Evolutionary conservation across 176 grass and related monocot species (phyloP).

Genomic region (Rhynchospora breviuscula): DNA sequence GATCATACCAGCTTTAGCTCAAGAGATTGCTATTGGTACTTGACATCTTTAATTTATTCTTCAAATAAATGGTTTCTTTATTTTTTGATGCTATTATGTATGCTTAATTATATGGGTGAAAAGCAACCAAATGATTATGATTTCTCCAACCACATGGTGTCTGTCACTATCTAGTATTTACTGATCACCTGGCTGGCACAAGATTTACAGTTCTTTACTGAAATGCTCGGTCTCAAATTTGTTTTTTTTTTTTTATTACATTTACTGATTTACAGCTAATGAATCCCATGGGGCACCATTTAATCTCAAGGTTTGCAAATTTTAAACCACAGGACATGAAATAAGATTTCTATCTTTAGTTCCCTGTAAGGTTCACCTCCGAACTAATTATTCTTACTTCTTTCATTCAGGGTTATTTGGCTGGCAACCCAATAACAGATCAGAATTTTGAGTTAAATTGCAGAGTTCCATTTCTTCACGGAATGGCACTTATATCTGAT

Average conservation of each 20-base stretch:
- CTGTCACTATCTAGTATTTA: background rate
- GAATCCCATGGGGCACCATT: constrained; percentile 4
- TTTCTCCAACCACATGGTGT: background rate
- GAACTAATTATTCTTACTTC: background rate
- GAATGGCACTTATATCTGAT: constrained; percentile 78
- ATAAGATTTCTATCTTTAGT: background rate
- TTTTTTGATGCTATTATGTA: no score
- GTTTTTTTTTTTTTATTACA: background rate
- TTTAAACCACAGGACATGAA: background rate
- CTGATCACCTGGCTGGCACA: background rate
- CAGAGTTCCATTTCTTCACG: constrained; percentile 62
- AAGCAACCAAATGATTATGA: background rate
- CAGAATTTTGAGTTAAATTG: constrained; percentile 31
- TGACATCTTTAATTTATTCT: background rate
- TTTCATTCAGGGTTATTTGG: constrained; percentile 43
- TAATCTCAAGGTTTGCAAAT: constrained; percentile 32
- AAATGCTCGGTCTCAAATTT: background rate
- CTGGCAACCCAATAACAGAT: constrained; percentile 50
- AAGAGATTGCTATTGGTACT: constrained; percentile 33
- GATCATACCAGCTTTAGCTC: constrained; percentile 39
- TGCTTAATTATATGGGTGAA: no score
- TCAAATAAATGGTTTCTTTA: no score
- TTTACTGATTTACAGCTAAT: no score
- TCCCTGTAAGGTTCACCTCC: background rate
- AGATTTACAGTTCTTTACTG: no score